Evolutionary conservation across 768 basidiomycete species (phyloP).

Genomic region (Collybia sp.): DNA sequence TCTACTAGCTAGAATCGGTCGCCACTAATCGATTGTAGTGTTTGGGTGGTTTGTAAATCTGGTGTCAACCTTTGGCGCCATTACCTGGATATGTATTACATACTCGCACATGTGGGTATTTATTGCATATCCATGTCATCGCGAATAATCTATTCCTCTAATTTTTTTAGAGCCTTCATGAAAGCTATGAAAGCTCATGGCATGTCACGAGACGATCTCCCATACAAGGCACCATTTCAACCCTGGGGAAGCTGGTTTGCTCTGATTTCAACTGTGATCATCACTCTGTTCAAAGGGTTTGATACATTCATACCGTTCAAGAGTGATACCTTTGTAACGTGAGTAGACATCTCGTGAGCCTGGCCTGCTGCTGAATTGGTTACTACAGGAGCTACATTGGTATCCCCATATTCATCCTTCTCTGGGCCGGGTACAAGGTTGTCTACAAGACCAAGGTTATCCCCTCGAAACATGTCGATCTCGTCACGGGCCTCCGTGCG

Average conservation of each 20-base stretch:
- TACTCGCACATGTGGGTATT: conserved; percentile 6
- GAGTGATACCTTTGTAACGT: conserved; percentile 59
- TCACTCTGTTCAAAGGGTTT: conserved; percentile 57
- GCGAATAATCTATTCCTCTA: conserved; percentile 9
- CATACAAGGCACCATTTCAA: conserved; percentile 39
- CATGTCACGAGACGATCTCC: conserved; percentile 23
- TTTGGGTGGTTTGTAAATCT: conserved; percentile 24
- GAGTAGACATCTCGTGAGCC: conserved; percentile 13
- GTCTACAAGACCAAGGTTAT: conserved; percentile 29
- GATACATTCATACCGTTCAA: conserved; percentile 47
- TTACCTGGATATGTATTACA: conserved; percentile 19
- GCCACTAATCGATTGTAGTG: conserved; percentile 17
- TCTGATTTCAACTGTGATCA: conserved; percentile 42
- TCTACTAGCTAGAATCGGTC: conserved; percentile 8
- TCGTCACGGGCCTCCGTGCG: conserved; percentile 50
- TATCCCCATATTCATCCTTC: conserved; percentile 33
- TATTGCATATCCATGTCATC: too few species aligned
- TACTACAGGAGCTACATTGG: conserved; percentile 36
- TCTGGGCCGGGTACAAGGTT: conserved; percentile 39
- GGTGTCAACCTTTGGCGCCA: conserved; percentile 23
- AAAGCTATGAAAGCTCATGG: conserved; percentile 14
- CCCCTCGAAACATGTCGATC: conserved; percentile 49
- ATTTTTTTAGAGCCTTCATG: conserved; percentile 21
- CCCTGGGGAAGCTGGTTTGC: conserved; percentile 59
- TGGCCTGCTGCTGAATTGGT: too few species aligned